These are phyloP conservation scores for Ustulina deusta DNA, from an alignment of 2,329 filamentous ascomycete species.

Conservation along the genomic window DNA sequence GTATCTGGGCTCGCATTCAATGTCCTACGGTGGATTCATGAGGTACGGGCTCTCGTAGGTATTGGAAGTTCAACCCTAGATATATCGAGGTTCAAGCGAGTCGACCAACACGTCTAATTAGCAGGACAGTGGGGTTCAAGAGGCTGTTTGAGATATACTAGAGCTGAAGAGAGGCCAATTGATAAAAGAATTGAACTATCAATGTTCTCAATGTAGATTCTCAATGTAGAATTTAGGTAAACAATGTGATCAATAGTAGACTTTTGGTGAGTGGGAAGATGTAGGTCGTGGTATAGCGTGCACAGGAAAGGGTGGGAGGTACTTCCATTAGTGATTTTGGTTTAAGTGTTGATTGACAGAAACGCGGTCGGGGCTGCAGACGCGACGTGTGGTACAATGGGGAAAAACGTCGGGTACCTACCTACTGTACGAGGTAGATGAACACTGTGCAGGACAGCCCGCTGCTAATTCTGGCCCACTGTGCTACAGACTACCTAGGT, in stretches of 20 bases:
- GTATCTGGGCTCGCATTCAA: slow-evolving; percentile 52
- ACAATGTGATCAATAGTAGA: slow-evolving; percentile 21
- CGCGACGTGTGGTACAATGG: slow-evolving; percentile 40
- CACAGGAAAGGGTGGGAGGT: slow-evolving; percentile 24
- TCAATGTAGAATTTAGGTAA: slow-evolving; percentile 34
- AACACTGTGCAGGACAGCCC: slow-evolving; percentile 37
- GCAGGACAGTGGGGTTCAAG: slow-evolving; percentile 8
- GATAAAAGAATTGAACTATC: slow-evolving; percentile 28
- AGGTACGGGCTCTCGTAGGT: slow-evolving; percentile 30
- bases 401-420: no score
- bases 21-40: slow-evolving; percentile 51
- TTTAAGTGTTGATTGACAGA: slow-evolving; percentile 42
- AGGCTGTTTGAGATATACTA: background rate
- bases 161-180: slow-evolving; percentile 30
- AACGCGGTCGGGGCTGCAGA: slow-evolving; percentile 41
- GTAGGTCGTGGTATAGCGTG: slow-evolving; percentile 26
- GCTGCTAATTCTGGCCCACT: slow-evolving; percentile 3
- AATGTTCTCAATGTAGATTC: slow-evolving; percentile 38
- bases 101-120: slow-evolving; percentile 10
- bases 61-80: background rate
- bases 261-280: slow-evolving; percentile 14
- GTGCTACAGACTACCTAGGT: background rate
- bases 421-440: background rate
- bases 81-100: background rate
- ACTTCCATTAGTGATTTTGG: slow-evolving; percentile 32